Evolutionary conservation across 768 basidiomycete species (phyloP).

Genomic region (Podaxis carcinomalis): DNA sequence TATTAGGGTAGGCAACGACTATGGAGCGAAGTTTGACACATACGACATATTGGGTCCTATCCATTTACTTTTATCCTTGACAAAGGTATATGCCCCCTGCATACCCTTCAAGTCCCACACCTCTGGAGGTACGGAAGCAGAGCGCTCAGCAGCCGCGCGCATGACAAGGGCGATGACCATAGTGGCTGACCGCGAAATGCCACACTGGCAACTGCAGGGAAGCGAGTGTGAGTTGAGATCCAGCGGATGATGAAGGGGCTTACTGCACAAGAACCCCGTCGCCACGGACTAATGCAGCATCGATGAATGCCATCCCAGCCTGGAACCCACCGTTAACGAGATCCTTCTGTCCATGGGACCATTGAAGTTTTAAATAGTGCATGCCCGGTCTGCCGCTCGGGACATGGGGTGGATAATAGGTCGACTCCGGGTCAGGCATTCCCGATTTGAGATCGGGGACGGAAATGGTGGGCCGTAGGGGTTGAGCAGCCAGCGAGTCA

Average conservation of each 20-base stretch:
- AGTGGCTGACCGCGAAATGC: slow-evolving; percentile 88
- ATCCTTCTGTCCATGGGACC: slow-evolving; percentile 94
- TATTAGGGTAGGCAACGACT: slow-evolving; percentile 13
- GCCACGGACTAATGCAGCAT: slow-evolving; percentile 67
- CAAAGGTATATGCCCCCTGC: slow-evolving; percentile 87
- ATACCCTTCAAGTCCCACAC: slow-evolving; percentile 80
- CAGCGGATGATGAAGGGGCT: slow-evolving; percentile 28
- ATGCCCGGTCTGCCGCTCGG: slow-evolving; percentile 70
- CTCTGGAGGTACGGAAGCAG: slow-evolving; percentile 63
- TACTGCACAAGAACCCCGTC: slow-evolving; percentile 86
- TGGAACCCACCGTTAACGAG: slow-evolving; percentile 78
- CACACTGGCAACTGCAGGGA: slow-evolving; percentile 78
- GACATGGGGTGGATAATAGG: slow-evolving; percentile 65
- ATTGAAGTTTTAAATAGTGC: slow-evolving; percentile 85
- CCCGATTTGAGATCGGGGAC: slow-evolving; percentile 54
- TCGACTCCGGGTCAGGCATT: slow-evolving; percentile 34
- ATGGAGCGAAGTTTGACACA: slow-evolving; percentile 30
- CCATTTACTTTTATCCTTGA: slow-evolving; percentile 85
- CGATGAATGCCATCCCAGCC: slow-evolving; percentile 76
- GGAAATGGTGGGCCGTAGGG: slow-evolving; percentile 60
- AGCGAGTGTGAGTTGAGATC: slow-evolving; percentile 15
- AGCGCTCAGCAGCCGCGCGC: slow-evolving; percentile 77
- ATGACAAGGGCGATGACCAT: slow-evolving; percentile 89
- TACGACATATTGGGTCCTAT: slow-evolving; percentile 95
- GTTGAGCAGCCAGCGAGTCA: slow-evolving; percentile 41